These are phyloP conservation scores for Aureobasidium sp. DNA, from an alignment of 2,329 filamentous ascomycete genomes.

Conservation along the genomic window DNA sequence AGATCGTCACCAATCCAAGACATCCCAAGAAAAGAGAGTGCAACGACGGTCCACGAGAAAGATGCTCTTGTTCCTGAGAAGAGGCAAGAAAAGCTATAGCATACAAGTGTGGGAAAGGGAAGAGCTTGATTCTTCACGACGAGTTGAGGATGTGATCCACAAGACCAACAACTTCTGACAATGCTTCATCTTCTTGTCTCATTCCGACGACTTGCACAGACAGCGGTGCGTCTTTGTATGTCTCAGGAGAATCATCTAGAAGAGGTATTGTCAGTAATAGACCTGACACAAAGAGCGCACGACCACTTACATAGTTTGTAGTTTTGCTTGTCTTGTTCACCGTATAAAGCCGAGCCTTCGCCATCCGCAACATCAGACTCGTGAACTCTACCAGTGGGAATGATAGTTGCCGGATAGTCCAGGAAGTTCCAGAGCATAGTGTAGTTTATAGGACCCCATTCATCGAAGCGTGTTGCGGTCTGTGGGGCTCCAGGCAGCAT, in stretches of 20 bases:
- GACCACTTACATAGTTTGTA: slow-evolving; percentile 39
- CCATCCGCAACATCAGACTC: slow-evolving; percentile 24
- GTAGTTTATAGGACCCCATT: slow-evolving; percentile 38
- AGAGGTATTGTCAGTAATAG: not conserved
- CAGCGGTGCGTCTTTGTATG: slow-evolving; percentile 45
- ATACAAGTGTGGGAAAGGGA: not conserved
- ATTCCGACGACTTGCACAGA: slow-evolving; percentile 49
- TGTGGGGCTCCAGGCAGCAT: slow-evolving; percentile 21
- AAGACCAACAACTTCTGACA: slow-evolving; percentile 29
- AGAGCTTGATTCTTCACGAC: not conserved
- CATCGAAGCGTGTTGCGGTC: slow-evolving; percentile 22
- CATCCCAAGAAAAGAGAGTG: not conserved
- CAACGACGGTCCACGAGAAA: not conserved
- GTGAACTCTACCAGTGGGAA: slow-evolving; percentile 27
- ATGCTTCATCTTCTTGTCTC: slow-evolving; percentile 49
- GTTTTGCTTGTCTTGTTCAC: slow-evolving; percentile 40
- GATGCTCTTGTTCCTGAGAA: not conserved
- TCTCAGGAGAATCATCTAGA: slow-evolving; percentile 35
- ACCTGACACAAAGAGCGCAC: slow-evolving; percentile 16
- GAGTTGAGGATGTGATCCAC: slow-evolving; percentile 5
- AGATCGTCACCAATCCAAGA: no score
- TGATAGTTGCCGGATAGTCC: slow-evolving; percentile 47
- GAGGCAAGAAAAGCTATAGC: not conserved
- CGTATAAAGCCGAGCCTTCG: slow-evolving; percentile 24
- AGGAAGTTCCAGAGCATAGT: slow-evolving; percentile 37